phyloP scores from a whole-genome alignment of 805 yeast species.

The Saccharomycopsis sp. region DNA sequence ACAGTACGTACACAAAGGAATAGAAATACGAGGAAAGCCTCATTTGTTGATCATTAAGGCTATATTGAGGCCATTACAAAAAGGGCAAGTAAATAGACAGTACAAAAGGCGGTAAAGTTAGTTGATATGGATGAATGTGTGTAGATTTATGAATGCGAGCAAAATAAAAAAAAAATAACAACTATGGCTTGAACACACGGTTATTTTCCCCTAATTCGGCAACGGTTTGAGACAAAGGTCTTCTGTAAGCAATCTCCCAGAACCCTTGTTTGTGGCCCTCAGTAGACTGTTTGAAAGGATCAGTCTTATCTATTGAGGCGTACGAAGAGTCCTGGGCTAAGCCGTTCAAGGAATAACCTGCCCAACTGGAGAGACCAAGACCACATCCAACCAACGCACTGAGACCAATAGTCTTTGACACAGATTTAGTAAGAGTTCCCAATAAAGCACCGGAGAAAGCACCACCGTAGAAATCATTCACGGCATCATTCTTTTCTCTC shows the following conservation, averaged over 20 bases:
- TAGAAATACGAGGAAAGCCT: no score
- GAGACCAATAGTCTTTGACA: slow-evolving; percentile 40
- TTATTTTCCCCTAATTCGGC: slow-evolving; percentile 52
- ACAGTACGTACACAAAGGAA: neutral
- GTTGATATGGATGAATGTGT: neutral
- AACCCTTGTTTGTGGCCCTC: slow-evolving; percentile 46
- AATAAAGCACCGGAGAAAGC: slow-evolving; percentile 39
- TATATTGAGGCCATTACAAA: neutral
- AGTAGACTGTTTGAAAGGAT: slow-evolving; percentile 25
- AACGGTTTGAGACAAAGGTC: slow-evolving; percentile 75
- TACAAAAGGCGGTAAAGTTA: neutral
- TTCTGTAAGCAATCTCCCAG: slow-evolving; percentile 77
- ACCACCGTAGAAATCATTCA: slow-evolving; percentile 49
- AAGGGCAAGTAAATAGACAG: neutral
- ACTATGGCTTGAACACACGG: slow-evolving; percentile 14
- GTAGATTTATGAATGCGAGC: neutral
- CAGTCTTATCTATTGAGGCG: slow-evolving; percentile 24
- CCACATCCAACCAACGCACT: slow-evolving; percentile 38
- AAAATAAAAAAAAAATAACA: no score
- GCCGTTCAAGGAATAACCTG: slow-evolving; percentile 44
- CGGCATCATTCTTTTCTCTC: slow-evolving; percentile 55
- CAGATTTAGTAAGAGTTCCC: slow-evolving; percentile 32
- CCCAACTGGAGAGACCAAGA: slow-evolving; percentile 47
- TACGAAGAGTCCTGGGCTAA: slow-evolving; percentile 36
- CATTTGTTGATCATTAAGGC: neutral